Percentiles rank a stretch among this genome's conserved stretches.
Conservation (phyloP, 371 early-diverging fungal genomes). For the Actinomortierella ambigua region DNA sequence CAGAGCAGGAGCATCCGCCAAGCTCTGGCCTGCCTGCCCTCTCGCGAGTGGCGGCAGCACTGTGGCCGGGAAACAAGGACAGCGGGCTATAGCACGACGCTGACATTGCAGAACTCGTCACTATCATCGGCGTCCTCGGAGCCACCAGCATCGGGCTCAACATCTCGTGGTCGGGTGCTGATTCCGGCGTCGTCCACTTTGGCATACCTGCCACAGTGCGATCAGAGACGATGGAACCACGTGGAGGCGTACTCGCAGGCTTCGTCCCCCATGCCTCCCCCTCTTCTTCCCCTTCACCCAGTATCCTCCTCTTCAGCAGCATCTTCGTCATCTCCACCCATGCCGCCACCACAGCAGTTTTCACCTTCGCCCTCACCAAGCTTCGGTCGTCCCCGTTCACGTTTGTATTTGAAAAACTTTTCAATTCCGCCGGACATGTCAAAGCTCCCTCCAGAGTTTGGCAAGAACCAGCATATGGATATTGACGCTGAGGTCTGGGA, state of each 20-base stretch:
- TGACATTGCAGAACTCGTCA: not conserved
- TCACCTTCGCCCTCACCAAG: slow-evolving; percentile 4
- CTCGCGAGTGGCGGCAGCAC: too few relatives aligned
- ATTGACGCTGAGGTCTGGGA: slow-evolving; percentile 65
- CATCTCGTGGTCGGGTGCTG: not conserved
- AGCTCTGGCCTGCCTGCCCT: too few relatives aligned
- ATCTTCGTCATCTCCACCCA: not conserved
- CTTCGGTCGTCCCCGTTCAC: slow-evolving; percentile 22
- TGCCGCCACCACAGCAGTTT: slow-evolving; percentile 7
- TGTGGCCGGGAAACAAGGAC: too few relatives aligned
- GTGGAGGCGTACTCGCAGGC: too few relatives aligned
- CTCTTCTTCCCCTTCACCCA: not conserved
- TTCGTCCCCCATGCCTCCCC: not conserved
- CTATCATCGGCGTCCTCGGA: too few relatives aligned
- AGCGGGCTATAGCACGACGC: too few relatives aligned
- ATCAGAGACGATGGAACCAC: not conserved
- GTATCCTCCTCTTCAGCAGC: not conserved
- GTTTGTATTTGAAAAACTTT: slow-evolving; percentile 39
- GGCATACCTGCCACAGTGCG: not conserved
- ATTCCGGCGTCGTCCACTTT: not conserved
- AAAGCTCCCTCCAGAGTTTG: slow-evolving; percentile 66
- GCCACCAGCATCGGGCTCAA: slow-evolving; percentile 31
- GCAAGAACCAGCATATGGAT: slow-evolving; percentile 68
- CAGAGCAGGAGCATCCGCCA: too few relatives aligned
- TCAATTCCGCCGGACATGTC: slow-evolving; percentile 49